These are phyloP conservation scores for Amphichorda felina DNA, from an alignment of 2,329 filamentous ascomycete genomes.

Conservation along the genomic window DNA sequence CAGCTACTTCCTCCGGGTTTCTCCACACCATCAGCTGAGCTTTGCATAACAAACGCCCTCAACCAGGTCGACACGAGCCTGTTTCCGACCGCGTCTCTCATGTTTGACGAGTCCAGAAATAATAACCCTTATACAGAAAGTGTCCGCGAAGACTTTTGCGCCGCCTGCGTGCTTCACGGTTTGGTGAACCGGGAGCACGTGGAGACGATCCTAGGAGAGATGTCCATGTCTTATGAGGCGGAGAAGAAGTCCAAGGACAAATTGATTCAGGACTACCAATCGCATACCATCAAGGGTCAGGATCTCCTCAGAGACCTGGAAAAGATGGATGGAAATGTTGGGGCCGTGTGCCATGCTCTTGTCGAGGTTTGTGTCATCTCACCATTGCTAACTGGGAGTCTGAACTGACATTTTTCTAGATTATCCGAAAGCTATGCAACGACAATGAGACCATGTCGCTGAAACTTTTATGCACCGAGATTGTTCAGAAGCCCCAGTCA, in stretches of 20 bases:
- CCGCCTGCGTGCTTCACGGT: conserved; percentile 78
- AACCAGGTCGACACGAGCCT: conserved; percentile 72
- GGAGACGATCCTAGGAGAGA: conserved; percentile 70
- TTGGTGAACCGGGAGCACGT: conserved; percentile 72
- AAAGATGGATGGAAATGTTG: conserved; percentile 83
- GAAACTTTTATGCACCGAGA: conserved; percentile 58
- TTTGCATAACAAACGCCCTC: conserved; percentile 59
- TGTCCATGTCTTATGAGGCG: conserved; percentile 68
- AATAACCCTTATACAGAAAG: conserved; percentile 46
- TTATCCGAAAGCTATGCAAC: conserved; percentile 56
- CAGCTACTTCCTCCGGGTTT: conserved; percentile 52
- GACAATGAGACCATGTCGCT: conserved; percentile 73
- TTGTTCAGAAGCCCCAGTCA: conserved; percentile 60
- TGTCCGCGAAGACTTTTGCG: conserved; percentile 65
- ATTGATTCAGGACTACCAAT: conserved; percentile 65
- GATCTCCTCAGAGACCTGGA: conserved; percentile 73
- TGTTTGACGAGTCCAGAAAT: conserved; percentile 48
- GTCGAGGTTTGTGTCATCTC: conserved; percentile 43
- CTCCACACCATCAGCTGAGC: conserved; percentile 63
- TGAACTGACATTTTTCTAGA: conserved; percentile 23
- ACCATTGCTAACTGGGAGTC: not conserved
- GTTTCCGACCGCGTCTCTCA: conserved; percentile 48
- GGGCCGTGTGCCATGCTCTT: conserved; percentile 69
- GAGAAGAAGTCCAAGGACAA: conserved; percentile 68
- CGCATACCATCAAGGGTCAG: conserved; percentile 64